These are phyloP conservation scores for Spencermartinsiella ligniputridi DNA, from an alignment of 1,139 yeast genomes.

Conservation along the genomic window DNA sequence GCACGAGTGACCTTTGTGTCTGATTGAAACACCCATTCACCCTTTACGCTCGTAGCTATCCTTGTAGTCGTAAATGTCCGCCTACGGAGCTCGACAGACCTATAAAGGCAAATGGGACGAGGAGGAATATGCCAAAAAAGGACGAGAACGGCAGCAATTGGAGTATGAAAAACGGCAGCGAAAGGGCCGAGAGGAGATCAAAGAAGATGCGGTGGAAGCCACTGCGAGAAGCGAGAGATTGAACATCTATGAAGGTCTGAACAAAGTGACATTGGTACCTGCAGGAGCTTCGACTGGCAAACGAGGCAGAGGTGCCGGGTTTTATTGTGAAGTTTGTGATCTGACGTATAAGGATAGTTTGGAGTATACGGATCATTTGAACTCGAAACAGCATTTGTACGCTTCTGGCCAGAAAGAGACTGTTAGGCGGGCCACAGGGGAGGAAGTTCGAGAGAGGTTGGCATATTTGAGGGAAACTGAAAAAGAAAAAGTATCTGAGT, in stretches of 20 bases:
- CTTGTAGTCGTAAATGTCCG: no score
- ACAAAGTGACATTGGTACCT: slow-evolving; percentile 43
- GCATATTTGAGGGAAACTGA: slow-evolving; percentile 26
- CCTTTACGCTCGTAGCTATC: no score
- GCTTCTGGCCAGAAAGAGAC: slow-evolving; percentile 31
- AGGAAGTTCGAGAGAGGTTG: slow-evolving; percentile 35
- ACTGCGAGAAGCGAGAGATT: slow-evolving; percentile 31
- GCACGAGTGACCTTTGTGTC: no score
- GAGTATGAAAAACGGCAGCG: slow-evolving; percentile 15
- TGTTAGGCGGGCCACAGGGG: slow-evolving; percentile 33
- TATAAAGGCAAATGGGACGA: slow-evolving; percentile 49
- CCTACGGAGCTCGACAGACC: slow-evolving; percentile 35
- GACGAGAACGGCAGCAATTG: slow-evolving; percentile 31
- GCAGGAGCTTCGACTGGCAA: slow-evolving; percentile 41
- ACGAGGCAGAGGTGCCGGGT: slow-evolving; percentile 71
- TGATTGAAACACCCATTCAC: no score
- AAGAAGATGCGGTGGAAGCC: slow-evolving; percentile 26
- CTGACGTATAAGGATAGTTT: slow-evolving; percentile 76
- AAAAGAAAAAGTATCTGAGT: slow-evolving; percentile 38
- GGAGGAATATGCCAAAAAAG: slow-evolving; percentile 54
- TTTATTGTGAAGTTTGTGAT: slow-evolving; percentile 75
- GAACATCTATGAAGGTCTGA: slow-evolving; percentile 40
- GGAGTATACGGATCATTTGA: slow-evolving; percentile 77
- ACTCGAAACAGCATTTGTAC: slow-evolving; percentile 46
- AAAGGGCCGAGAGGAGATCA: slow-evolving; percentile 22